Base-by-base conservation (phyloP, 1,284 basidiomycete genomes). In the Neotropicomus parvogracilis region DNA sequence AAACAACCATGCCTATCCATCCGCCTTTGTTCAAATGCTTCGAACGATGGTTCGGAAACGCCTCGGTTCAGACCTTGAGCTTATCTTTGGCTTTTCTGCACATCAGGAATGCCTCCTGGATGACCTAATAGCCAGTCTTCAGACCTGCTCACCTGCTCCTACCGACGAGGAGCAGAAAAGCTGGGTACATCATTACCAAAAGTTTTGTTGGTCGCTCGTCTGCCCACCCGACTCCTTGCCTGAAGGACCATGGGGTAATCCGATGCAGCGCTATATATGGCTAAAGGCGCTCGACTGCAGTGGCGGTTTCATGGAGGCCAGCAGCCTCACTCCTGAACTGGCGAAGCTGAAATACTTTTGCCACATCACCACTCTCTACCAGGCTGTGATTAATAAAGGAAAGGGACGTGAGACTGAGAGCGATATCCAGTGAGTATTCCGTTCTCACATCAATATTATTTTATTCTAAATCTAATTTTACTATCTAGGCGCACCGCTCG, bases 281-380 rank as follows among this genome's bases (percentile, higher is more conserved):
- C 17, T 54, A 6, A 37, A 36, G 44, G 48, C 53, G 0, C 16
- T 54, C 0, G n/a, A 16, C 1, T 4, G 39, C 0, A 45, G 48
- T 10, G 39, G 54, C 11, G 17, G 19, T 0, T 54, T 54, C 33
- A 52, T 54, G 3, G n/a, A 55, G 6, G 48, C 43, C 0, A 11
- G 19, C 0, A 13, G 26, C 7, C 36, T 54, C 3, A 54, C 42
- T 0, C 54, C 45, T 0, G 0, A 45, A 4, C 10, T 54, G 4
- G 53, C 48, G 0, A 54, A 54, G 7, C n/a, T 54, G 3, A 51
- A 55, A 3, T 54, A 54, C 3, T 57, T 57, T 40, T 55, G 46
- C 0, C 31, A 31, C 0, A 0, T 46, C 0, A 34, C 40, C 7
- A 46, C 28, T 0, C 14, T 54, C 14, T 54, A 17, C 1, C 37